Base-by-base conservation (phyloP, 139 green algal species). In the Picochlorum costavermella region DNA sequence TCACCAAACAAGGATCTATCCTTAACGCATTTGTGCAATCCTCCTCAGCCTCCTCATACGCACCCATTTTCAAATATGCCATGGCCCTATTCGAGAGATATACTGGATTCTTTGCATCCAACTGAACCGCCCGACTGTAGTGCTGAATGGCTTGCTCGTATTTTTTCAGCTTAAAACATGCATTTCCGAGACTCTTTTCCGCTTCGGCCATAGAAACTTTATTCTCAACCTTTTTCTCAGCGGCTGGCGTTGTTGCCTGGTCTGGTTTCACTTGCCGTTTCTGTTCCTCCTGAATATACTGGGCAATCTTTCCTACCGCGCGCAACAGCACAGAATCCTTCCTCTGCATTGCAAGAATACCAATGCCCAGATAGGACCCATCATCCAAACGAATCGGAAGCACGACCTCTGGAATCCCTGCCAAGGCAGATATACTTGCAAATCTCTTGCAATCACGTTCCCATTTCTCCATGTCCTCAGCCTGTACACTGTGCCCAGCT, bases 41-140 rank as follows among this genome's bases (percentile, higher is more conserved):
- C 14, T 55, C 71, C 57, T 83, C 74, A 3, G 77, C 77, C 23
- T 29, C 37, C 4, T 45, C 26, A 37, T 77, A 77, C 12, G 16
- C 40, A 6, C 66, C 36, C 16, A 77, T 60, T 66, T 78, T 77
- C 10, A 84, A 70, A 23, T 71, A 49, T 0, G 68, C 75, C 67
- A 81, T 69, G n/a, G 77, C 77, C 13, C 70, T 57, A 62, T 84
- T 84, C 48, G 48, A 59, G 50, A 71, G 75, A 71, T 76, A 84
- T 3, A 83, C 75, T 16, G 77, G 37, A 25, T 53, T 53, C 5
- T 37, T 8, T 9, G 71, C 64, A 56, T 74, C 36, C 16, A 65
- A 50, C 50, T 74, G 50, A 3, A 81, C 46, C 5, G 78, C 75
- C 1, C 45, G 17, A 49, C 45, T 74, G 67, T 84, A 84, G 14